Base-by-base conservation (phyloP, 345 rosid genomes). In the Fremontodendron californicum region DNA sequence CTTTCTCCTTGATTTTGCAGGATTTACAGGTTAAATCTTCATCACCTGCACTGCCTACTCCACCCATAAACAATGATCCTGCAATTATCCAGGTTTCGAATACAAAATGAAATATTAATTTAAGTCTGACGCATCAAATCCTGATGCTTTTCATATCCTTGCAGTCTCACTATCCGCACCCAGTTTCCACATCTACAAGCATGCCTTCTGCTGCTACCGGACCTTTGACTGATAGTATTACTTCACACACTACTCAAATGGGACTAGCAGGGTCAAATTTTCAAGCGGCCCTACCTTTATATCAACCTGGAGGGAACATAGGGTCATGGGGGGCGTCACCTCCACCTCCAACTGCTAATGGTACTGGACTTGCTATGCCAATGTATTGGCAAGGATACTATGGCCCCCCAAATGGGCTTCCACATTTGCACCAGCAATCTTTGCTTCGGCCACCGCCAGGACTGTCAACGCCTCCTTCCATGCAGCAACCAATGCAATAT, bases 311-410 rank as follows among this genome's bases (percentile, higher is more conserved):
- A 66, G 98, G 94, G 74, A 90, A 74, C 78, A 73, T 92, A 80
- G 91, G 89, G 71, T 74, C 98, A 5, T 95, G 96, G 98, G 96
- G 96, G 51, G 87, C 91, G 55, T 71, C 97, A 55, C 96, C 93
- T 76, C 78, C 82, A 66, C 87, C 87, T 10, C 88, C 96, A 75
- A 82, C 78, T 83, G 85, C 87, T 82, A 88, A 84, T 80, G 89
- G 86, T 19, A 79, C 83, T 72, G 90, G 93, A 52, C 89, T 91
- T 79, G 90, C 90, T 21, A 84, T 91, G 88, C 98, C 94, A 23
- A 88, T 93, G 91, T 95, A 91, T 83, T 93, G 98, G 98, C 98
- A 82, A 82, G 94, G 97, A 54, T 95, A 88, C 84, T 95, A 93
- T 88, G 83, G 79, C 19, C 91, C 95, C 12, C 92, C 96, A 63